Base-by-base conservation (phyloP, 371 early-diverging fungal genomes). In the Mortierella sp. region DNA sequence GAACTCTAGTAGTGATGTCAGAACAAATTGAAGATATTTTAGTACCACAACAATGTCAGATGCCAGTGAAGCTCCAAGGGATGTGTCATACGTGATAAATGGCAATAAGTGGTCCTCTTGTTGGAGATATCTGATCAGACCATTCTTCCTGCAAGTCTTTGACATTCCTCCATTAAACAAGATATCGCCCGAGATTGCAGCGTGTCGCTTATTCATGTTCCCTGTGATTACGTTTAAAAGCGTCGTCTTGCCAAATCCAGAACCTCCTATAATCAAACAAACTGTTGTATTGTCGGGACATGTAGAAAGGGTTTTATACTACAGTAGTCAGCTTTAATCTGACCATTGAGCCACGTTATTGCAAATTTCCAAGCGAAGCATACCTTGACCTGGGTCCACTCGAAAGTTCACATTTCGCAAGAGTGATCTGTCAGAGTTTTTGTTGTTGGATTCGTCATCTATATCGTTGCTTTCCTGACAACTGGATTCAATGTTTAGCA, bases 241-340 rank as follows among this genome's bases (percentile, higher is more conserved):
- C 10, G 73, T 70, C 8, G 73, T 66, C 35, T 78, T 73, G 2
- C 73, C 78, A 9, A 70, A 73, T 9, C 78, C 73, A 0, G 70
- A 70, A 2, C 66, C 66, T 0, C 73, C 78, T 57, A 78, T 49
- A 5, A 77, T 28, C 4, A 77, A 14, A 37, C 78, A 77, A 3
- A 77, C 78, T 77, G 57, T 55, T 18, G 26, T 18, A 3, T 26
- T 1, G 26, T 24, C n/a, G 57, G 26, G 24, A 22, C 8, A 22
- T 20, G 5, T 20, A 49, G 51, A n/a, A 1, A 6, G 12, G 51
- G 51, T 20, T 4, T 49, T 49, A 49, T 49, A 35, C 2, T 35
- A 3, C 35, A 35, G 3, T 35, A 35, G 35, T 35, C 35, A 35
- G 35, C 35, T 35, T 35, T 5, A 5, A 8, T 35, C 35, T 8